Evolutionary conservation across 108 stramenopile species (phyloP).

Genomic region (Skeletonema menzelii): DNA sequence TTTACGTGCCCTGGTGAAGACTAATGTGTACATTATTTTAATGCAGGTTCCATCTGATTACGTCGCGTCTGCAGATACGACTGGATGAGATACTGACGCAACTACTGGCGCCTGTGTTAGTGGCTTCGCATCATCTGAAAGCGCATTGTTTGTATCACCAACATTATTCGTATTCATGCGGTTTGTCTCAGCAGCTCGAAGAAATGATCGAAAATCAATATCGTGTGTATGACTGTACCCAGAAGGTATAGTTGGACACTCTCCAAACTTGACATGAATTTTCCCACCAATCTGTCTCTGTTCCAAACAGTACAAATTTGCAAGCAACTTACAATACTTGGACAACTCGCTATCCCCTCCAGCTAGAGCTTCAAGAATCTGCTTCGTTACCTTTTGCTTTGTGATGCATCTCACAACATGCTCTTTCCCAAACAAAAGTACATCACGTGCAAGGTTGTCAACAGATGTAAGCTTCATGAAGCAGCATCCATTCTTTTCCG

Average conservation of each 20-base stretch:
- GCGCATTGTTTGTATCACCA: neutral
- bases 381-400: neutral
- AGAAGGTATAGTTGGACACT: neutral
- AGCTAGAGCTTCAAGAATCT: neutral
- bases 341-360: neutral
- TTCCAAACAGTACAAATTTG: neutral
- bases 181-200: neutral
- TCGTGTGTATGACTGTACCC: neutral
- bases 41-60: neutral
- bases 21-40: neutral
- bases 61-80: neutral
- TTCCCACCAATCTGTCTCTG: neutral
- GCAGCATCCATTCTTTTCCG: slow-evolving; percentile 19
- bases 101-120: neutral
- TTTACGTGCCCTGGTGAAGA: no score
- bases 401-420: slow-evolving; percentile 10
- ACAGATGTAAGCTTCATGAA: slow-evolving; percentile 16
- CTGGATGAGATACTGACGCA: neutral
- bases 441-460: slow-evolving; percentile 2
- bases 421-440: slow-evolving; percentile 15
- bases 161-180: neutral
- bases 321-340: neutral
- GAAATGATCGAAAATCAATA: neutral
- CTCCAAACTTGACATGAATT: neutral
- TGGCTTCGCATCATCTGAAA: neutral